A percentile compares a stretch with the other conserved stretches of the same genome.
Evolutionary conservation across 345 rosid species (phyloP).

Genomic region (Raphanus raphanistrum): DNA sequence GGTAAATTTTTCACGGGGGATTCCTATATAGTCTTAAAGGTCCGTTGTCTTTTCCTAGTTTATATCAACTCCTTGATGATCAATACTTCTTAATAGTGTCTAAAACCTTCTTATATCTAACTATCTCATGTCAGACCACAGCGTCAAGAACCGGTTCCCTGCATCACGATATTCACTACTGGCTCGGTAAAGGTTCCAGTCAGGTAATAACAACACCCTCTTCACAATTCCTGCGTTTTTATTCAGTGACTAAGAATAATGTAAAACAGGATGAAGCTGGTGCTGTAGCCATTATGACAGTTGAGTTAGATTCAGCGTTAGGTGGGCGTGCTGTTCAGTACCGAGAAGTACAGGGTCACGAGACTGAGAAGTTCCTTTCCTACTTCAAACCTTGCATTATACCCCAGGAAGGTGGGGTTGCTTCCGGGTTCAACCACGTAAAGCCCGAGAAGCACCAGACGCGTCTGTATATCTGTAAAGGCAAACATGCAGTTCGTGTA

Average conservation of each 20-base stretch:
- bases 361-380: constrained; percentile 89
- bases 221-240: neutral
- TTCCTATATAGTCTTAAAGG: constrained; percentile 89
- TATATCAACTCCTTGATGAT: neutral
- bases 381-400: constrained; percentile 97
- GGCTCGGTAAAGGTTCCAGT: constrained; percentile 90
- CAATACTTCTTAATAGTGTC: neutral
- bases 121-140: constrained; percentile 56
- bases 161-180: constrained; percentile 83
- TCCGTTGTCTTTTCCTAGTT: constrained; percentile 29
- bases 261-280: constrained; percentile 91
- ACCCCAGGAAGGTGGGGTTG: constrained; percentile 93
- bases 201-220: constrained; percentile 50
- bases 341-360: constrained; percentile 95
- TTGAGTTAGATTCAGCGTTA: constrained; percentile 97
- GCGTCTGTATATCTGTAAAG: constrained; percentile 88
- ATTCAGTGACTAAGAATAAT: constrained; percentile 6
- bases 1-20: constrained; percentile 94
- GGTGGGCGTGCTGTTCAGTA: constrained; percentile 99
- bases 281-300: constrained; percentile 80
- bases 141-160: constrained; percentile 71
- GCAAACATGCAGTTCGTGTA: constrained; percentile 89
- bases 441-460: constrained; percentile 73
- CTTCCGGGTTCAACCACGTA: constrained; percentile 81
- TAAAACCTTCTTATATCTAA: constrained; percentile 7